These are phyloP conservation scores for Spatholobus suberectus DNA, from an alignment of 306 rosid genomes.

Conservation along the genomic window DNA sequence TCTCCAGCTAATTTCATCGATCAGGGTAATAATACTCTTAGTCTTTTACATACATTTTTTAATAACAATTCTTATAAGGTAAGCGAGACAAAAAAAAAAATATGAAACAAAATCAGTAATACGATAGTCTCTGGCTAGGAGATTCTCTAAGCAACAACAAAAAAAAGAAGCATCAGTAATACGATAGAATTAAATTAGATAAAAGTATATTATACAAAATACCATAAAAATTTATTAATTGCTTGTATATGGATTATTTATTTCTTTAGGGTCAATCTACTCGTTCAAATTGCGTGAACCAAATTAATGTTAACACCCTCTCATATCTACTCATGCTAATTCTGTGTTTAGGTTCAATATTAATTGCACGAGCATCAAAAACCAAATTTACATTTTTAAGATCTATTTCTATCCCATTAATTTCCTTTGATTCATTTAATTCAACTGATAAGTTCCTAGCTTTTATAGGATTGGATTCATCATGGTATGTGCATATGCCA, in stretches of 20 bases:
- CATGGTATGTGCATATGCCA: too few species aligned
- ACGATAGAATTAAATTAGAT: background rate
- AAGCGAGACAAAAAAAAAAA: background rate
- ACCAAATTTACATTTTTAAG: too few species aligned
- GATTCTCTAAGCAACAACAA: too few species aligned
- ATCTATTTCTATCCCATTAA: too few species aligned
- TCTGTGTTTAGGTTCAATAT: too few species aligned
- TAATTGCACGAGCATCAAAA: too few species aligned
- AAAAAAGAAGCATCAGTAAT: too few species aligned
- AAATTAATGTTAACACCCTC: constrained; percentile 59
- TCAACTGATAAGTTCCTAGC: too few species aligned
- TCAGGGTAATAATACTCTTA: background rate
- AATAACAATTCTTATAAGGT: background rate
- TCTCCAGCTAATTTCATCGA: background rate
- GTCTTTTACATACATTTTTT: background rate
- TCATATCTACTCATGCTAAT: background rate
- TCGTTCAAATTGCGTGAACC: background rate
- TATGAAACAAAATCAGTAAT: background rate
- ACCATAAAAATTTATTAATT: background rate
- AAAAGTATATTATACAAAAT: background rate
- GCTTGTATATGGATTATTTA: background rate
- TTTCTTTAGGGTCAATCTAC: background rate
- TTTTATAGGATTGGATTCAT: too few species aligned
- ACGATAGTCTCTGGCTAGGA: too few species aligned
- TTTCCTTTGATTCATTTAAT: too few species aligned